Percentiles rank a stretch among this genome's conserved stretches.
Evolutionary conservation across 768 basidiomycete species (phyloP).

Genomic region (Wakefieldia striispora): DNA sequence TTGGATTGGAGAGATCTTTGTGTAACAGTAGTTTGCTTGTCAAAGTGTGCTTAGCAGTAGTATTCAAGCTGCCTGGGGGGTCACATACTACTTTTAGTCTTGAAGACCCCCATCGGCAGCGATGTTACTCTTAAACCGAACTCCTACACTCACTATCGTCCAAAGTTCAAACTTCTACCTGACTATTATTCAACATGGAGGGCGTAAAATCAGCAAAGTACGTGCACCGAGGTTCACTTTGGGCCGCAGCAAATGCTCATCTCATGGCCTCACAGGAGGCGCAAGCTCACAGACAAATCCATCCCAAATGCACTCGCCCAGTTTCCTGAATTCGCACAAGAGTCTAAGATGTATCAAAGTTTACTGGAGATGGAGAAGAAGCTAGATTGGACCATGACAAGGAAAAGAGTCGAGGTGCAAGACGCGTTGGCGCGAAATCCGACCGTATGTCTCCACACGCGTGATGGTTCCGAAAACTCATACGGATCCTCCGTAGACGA

Average conservation of each 20-base stretch:
- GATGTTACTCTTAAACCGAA: no score
- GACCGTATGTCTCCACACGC: slow-evolving; percentile 37
- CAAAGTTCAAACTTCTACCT: neutral
- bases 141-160: neutral
- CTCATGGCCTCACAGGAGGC: slow-evolving; percentile 45
- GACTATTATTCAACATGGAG: slow-evolving; percentile 17
- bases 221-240: neutral
- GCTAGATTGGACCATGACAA: slow-evolving; percentile 91
- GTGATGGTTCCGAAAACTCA: neutral
- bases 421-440: slow-evolving; percentile 78
- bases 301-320: slow-evolving; percentile 76
- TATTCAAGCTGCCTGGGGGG: neutral
- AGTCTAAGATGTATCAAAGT: slow-evolving; percentile 84
- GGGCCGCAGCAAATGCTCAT: neutral
- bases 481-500: slow-evolving; percentile 49
- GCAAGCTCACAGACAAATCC: slow-evolving; percentile 77
- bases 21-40: no score
- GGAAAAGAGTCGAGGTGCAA: slow-evolving; percentile 88
- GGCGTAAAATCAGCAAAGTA: slow-evolving; percentile 37
- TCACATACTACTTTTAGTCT: slow-evolving; percentile 3
- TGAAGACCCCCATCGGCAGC: neutral
- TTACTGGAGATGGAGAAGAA: slow-evolving; percentile 86
- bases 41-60: no score
- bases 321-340: slow-evolving; percentile 70
- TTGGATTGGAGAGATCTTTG: no score